Base-by-base conservation (phyloP, 352 stramenopile species). In the Globisporangium ultimum region DNA sequence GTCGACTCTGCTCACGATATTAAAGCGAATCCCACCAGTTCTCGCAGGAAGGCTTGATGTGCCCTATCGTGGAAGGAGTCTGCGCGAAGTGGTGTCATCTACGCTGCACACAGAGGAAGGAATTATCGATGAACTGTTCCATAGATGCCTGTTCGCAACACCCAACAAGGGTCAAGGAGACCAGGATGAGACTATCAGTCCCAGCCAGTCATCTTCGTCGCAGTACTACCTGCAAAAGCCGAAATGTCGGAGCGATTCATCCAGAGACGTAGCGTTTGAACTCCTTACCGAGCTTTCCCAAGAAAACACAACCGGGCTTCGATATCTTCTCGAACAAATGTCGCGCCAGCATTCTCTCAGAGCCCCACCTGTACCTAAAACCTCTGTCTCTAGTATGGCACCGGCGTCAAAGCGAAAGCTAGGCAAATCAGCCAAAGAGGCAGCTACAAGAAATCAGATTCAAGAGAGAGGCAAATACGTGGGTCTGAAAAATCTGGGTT, bases 401-500 rank as follows among this genome's bases (percentile, higher is more conserved):
- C 38, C 61, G 5, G 70, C 65, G 4, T 78, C 77, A 1, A 89
- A 88, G 46, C 76, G 79, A 14, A 91, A 87, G 45, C 59, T 57
- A 14, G 58, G 57, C 18, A 88, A 87, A 28, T 42, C 63, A 10
- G 56, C 67, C 11, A 84, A 79, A 57, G 71, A 78, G 17, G 41
- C 61, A 17, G 24, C 56, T 8, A 42, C 50, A 8, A 55, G 41
- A 17, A 58, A 57, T 20, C 64, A 80, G 40, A 48, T 73, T 15
- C 54, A 87, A 20, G 74, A 89, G 53, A 79, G 83, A 9, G 80
- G 72, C 36, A 92, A 92, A 60, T 95, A 96, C 51, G 83, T 97
- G 38, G 96, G 96, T 14, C 64, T 98, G 28, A 97, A 97, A 58
- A 98, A 98, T 56, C 71, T 98, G 36, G 92, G 95, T 1, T 98